Percentiles rank a stretch among this genome's conserved stretches.
Conservation (phyloP, 202 grass and related monocot species). For the Cymbopogon flexuosus region DNA sequence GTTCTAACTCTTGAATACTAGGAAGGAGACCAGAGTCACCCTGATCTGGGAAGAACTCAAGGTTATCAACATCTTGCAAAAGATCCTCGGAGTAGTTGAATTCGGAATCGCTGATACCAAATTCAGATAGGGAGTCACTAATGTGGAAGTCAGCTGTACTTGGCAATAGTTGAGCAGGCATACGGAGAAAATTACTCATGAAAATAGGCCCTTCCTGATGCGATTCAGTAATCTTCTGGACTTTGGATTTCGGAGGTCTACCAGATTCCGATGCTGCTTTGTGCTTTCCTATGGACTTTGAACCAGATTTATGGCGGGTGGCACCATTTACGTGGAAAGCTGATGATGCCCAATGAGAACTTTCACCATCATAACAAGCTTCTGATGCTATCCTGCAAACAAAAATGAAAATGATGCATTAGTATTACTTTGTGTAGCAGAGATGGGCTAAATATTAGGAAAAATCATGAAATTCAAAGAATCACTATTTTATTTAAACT, state of each 20-base stretch:
- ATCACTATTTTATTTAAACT: not conserved
- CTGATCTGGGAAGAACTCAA: slow-evolving; percentile 37
- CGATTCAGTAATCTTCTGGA: slow-evolving; percentile 50
- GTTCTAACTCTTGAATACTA: slow-evolving; percentile 68
- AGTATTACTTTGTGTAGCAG: not conserved
- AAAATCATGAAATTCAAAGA: slow-evolving; percentile 3
- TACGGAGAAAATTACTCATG: slow-evolving; percentile 42
- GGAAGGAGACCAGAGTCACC: slow-evolving; percentile 51
- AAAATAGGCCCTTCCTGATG: slow-evolving; percentile 37
- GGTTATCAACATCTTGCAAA: slow-evolving; percentile 23
- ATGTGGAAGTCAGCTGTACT: slow-evolving; percentile 37
- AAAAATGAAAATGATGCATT: slow-evolving; percentile 25
- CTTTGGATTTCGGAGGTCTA: slow-evolving; percentile 68
- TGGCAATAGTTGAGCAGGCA: slow-evolving; percentile 27
- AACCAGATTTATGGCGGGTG: slow-evolving; percentile 44
- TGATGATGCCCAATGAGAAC: slow-evolving; percentile 72
- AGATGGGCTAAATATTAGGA: slow-evolving; percentile 22
- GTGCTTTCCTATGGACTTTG: slow-evolving; percentile 65
- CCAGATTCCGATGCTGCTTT: slow-evolving; percentile 58
- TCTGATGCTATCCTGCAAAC: slow-evolving; percentile 67
- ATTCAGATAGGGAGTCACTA: slow-evolving; percentile 43
- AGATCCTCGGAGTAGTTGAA: slow-evolving; percentile 23
- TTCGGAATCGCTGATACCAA: slow-evolving; percentile 46
- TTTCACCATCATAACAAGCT: slow-evolving; percentile 83
- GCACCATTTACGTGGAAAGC: slow-evolving; percentile 57